These are phyloP conservation scores for Oenanthe javanica DNA, from an alignment of 140 eudicot species.

Conservation along the genomic window DNA sequence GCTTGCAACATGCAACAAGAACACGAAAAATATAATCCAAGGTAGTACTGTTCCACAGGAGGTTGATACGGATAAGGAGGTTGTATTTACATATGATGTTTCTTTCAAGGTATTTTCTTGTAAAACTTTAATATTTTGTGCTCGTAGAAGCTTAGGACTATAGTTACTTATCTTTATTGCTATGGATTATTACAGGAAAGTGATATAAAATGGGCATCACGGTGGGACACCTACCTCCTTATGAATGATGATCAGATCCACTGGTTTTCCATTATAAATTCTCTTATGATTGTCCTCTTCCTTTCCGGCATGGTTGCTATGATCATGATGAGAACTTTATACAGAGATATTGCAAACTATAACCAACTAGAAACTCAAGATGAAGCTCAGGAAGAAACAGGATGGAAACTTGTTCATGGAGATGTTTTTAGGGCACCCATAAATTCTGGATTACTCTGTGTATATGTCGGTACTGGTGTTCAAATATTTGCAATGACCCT, in stretches of 20 bases:
- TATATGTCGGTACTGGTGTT: constrained; percentile 64
- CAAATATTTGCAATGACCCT: constrained; percentile 60
- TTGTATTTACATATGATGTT: constrained; percentile 13
- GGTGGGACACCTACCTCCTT: constrained; percentile 32
- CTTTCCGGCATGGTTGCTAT: constrained; percentile 77
- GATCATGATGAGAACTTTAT: constrained; percentile 67
- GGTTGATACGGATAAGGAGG: constrained; percentile 9
- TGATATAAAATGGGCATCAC: constrained; percentile 14
- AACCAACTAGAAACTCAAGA: constrained; percentile 67
- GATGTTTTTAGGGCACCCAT: constrained; percentile 65
- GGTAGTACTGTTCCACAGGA: constrained; percentile 14
- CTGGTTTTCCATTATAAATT: constrained; percentile 29
- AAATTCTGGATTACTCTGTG: constrained; percentile 51
- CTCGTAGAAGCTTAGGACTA: neutral
- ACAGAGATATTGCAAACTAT: constrained; percentile 64
- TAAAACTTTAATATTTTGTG: neutral
- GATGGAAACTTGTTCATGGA: constrained; percentile 71
- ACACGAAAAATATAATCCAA: constrained; percentile 70
- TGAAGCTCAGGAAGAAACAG: constrained; percentile 74
- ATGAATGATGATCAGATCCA: constrained; percentile 34
- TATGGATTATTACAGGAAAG: neutral
- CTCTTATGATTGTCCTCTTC: constrained; percentile 68
- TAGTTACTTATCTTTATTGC: neutral
- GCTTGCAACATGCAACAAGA: constrained; percentile 76
- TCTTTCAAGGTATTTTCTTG: constrained; percentile 2